Evolutionary conservation across 2,329 filamentous ascomycete species (phyloP).

Genomic region (Pseudocercospora musae): DNA sequence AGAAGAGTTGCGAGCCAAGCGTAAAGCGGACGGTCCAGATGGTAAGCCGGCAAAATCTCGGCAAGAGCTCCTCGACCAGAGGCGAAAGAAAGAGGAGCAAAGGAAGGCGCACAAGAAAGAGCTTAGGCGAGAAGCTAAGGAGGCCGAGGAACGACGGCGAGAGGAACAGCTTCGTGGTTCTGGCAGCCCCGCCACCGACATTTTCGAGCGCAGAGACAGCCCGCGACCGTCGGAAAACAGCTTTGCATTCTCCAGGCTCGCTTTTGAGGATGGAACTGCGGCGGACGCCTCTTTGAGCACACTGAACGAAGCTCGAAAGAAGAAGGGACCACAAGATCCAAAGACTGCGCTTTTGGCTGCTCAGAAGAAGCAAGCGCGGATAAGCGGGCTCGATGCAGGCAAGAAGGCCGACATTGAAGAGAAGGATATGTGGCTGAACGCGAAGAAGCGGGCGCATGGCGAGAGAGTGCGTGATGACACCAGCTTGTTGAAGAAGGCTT

Average conservation of each 20-base stretch:
- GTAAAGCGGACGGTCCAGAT: slow-evolving; percentile 82
- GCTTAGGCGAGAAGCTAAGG: slow-evolving; percentile 69
- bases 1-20: slow-evolving; percentile 75
- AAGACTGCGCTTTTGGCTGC: slow-evolving; percentile 82
- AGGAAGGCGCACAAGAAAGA: slow-evolving; percentile 88
- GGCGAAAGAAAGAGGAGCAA: slow-evolving; percentile 81
- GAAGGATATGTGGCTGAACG: slow-evolving; percentile 92
- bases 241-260: slow-evolving; percentile 88
- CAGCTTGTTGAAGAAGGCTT: slow-evolving; percentile 81
- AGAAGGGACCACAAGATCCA: slow-evolving; percentile 78
- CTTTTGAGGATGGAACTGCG: slow-evolving; percentile 80
- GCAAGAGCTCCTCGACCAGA: slow-evolving; percentile 86
- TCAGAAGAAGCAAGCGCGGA: slow-evolving; percentile 78
- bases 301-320: slow-evolving; percentile 62
- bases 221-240: slow-evolving; percentile 56
- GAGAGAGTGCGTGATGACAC: slow-evolving; percentile 87
- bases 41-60: slow-evolving; percentile 80
- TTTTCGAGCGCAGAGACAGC: slow-evolving; percentile 48
- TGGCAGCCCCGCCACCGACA: slow-evolving; percentile 49
- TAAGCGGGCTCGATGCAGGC: slow-evolving; percentile 69
- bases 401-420: slow-evolving; percentile 85
- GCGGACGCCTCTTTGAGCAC: slow-evolving; percentile 67
- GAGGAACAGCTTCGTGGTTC: slow-evolving; percentile 57
- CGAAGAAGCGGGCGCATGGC: slow-evolving; percentile 82
- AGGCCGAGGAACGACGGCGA: slow-evolving; percentile 67